Base-by-base conservation (phyloP, 192 early-diverging fungal species). In the Coemansia sp. region DNA sequence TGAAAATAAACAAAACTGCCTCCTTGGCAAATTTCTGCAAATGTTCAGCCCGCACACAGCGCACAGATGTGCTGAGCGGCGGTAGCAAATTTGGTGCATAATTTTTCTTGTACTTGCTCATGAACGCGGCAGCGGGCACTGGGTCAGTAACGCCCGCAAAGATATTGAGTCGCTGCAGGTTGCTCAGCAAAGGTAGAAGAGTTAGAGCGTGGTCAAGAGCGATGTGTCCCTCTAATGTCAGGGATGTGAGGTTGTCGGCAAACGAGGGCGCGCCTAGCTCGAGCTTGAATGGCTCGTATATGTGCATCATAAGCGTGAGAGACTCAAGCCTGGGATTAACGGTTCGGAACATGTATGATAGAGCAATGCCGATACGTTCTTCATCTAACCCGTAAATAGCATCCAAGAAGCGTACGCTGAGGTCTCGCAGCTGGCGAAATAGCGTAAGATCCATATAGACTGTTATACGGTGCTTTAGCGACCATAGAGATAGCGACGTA, bases 321-420 rank as follows among this genome's bases (percentile, higher is more conserved):
- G 27, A 31, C 10, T 45, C 15, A 11, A 75, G 50, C 7, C 10
- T n/a, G 2, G 3, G 34, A 1, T 41, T 50, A 17, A 36, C n/a
- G 15, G 68, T 65, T n/a, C 36, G 8, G 42, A 60, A 40, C 3
- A 61, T 31, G 8, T 40, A 22, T 5, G 11, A 3, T 10, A 75
- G 13, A 11, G 40, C 12, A 10, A 13, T n/a, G 2, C 11, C 20
- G 2, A 50, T 36, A 5, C 45, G 61, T 27, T 15, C n/a, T 0
- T 27, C 34, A 36, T 42, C 48, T 6, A 3, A 24, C 0, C 46
- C 17, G 4, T 34, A 11, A 12, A 68, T 17, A 3, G 27, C 3
- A 34, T 44, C 64, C 20, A 75, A 31, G 32, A 40, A 42, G 0
- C 74, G 74, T 24, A 75, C 1, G 45, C 55, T 38, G 4, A 75